These are phyloP conservation scores for Amesomyces nigricolor DNA, from an alignment of 2,329 filamentous ascomycete genomes.

Conservation along the genomic window DNA sequence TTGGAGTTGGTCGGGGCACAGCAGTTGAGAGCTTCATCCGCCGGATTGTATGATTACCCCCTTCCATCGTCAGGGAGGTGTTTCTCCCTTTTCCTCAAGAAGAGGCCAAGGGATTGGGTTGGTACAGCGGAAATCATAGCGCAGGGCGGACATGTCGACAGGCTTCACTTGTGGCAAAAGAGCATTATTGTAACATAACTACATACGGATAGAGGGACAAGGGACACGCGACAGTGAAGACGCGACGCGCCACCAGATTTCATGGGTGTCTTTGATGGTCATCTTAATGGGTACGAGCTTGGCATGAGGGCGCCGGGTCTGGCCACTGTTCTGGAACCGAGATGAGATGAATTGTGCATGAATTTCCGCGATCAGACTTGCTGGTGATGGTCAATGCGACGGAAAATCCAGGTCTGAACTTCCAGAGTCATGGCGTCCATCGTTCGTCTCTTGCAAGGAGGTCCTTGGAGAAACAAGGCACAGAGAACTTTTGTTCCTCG, in stretches of 20 bases:
- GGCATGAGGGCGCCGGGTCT: not conserved
- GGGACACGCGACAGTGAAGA: conserved; percentile 4
- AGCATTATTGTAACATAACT: not conserved
- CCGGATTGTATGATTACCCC: too few species aligned
- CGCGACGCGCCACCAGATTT: not conserved
- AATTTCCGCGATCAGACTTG: too few species aligned
- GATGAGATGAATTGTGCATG: not conserved
- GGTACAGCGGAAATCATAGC: too few species aligned
- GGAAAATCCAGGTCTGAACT: too few species aligned
- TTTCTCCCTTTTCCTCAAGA: not conserved
- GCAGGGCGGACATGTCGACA: too few species aligned
- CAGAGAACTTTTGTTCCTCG: not conserved
- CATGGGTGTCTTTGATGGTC: not conserved
- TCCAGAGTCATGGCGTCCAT: too few species aligned
- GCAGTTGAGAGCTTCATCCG: not conserved
- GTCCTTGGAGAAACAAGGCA: conserved; percentile 1
- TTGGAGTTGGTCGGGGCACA: not conserved
- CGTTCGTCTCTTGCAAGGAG: not conserved
- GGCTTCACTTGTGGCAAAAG: too few species aligned
- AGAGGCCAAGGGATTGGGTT: not conserved
- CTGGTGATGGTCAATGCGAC: not conserved
- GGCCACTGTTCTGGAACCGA: not conserved
- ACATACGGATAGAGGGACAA: not conserved
- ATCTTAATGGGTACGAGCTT: not conserved
- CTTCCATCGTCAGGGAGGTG: too few species aligned